Evolutionary conservation across 257 asterid genomes (phyloP), one percentile per base, ranked within the genome.

Genomic region (Petunia axillaris): DNA sequence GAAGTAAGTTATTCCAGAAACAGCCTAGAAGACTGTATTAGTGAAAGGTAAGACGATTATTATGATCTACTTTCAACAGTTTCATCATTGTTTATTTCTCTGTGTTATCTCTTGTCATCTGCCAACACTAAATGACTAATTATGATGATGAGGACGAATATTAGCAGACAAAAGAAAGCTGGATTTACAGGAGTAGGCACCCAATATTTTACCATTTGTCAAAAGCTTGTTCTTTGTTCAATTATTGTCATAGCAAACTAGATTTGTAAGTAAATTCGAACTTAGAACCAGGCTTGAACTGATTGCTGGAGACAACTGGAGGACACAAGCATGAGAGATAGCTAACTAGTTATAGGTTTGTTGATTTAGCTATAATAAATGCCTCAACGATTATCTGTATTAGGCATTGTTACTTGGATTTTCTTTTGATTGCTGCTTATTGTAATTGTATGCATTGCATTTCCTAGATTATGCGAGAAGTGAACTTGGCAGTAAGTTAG

Each of bases 41-140:
- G 87, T 60, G 92, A 90, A 80, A 93, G 98, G 98, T 93, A 89
- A 60, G 48, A 41, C 50, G 55, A 3, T 5, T 60, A 70, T 35
- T 48, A 71, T 71, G 44, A 10, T 48, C 35, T 48, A 36, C 48
- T 50, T 25, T 73, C 62, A 35, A 53, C 78, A 50, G 13, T 3
- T 11, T 73, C 44, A 13, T 50, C 62, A 36, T 73, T 16, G 78
- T 36, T 67, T 41, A 38, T 67, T 67, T 36, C 14, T 14, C 43
- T 73, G 36, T 43, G 75, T 73, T 36, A 6, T 35, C 62, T 73
- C 36, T 73, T 13, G 3, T 36, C 62, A 50, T 73, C 16, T 73
- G 78, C 78, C 35, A 50, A 50, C 36, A 36, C 37, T 36, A 36
- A 35, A 50, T 73, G 78, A 6, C 58, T 46, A 11, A 71, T 15